Percentiles rank a stretch among this genome's conserved stretches.
These are phyloP conservation scores for Chytriomyces hyalinus DNA, from an alignment of 192 early-diverging fungal species.

Conservation along the genomic window DNA sequence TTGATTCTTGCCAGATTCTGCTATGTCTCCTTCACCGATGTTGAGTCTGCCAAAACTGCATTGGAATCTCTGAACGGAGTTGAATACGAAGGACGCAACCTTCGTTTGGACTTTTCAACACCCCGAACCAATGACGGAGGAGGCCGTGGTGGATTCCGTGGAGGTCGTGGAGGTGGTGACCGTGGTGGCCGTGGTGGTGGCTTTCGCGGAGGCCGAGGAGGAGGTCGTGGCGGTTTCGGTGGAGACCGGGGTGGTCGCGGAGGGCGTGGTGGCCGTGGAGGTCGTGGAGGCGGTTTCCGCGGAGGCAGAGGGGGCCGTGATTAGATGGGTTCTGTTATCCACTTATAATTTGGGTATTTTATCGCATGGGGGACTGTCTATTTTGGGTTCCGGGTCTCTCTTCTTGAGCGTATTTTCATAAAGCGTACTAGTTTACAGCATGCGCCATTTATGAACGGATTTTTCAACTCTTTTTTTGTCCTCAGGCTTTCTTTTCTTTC, in stretches of 20 bases:
- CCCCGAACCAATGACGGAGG: constrained; percentile 42
- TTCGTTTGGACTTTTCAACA: constrained; percentile 73
- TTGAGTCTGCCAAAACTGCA: constrained; percentile 49
- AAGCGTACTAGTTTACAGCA: too few species aligned
- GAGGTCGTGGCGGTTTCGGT: constrained; percentile 53
- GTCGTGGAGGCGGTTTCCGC: constrained; percentile 52
- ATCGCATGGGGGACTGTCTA: too few species aligned
- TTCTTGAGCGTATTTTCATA: too few species aligned
- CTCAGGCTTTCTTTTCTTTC: too few species aligned
- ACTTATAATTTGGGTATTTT: constrained; percentile 16
- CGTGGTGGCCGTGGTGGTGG: constrained; percentile 56
- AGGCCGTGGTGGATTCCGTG: constrained; percentile 45
- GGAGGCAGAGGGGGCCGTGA: constrained; percentile 52
- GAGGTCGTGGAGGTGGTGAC: constrained; percentile 49
- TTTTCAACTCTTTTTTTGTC: neutral
- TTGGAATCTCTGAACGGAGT: constrained; percentile 40
- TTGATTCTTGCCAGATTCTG: constrained; percentile 39
- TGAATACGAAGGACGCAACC: constrained; percentile 17
- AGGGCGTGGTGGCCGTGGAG: constrained; percentile 44
- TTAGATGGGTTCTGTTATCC: constrained; percentile 51
- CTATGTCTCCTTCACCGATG: constrained; percentile 51
- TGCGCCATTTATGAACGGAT: too few species aligned
- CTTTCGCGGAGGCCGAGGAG: constrained; percentile 55
- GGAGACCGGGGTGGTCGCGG: constrained; percentile 49
- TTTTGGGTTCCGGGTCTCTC: too few species aligned